Base-by-base conservation (phyloP, 164 flowering plant species). In the Nymphaea thermarum region DNA sequence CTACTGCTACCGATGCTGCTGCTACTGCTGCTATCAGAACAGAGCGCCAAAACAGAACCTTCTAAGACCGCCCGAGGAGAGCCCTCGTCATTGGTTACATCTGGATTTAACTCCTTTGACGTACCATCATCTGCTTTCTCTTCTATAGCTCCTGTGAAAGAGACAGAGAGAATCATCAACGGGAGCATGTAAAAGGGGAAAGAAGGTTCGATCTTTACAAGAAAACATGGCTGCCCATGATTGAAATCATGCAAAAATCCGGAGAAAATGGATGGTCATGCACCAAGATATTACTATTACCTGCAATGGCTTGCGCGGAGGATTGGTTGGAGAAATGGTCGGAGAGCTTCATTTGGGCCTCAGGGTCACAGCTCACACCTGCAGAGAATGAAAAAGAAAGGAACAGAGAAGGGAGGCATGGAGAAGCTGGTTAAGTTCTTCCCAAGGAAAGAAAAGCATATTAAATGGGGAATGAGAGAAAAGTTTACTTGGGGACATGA, bases 11-110 rank as follows among this genome's bases (percentile, higher is more conserved):
- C 72, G 66, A 12, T 42, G 60, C 81, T 73, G 68, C 79, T 74
- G 66, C 79, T 79, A 73, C 81, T 77, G 43, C 81, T 80, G 68
- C 67, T 67, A 63, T 88, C 86, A 1, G 83, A 84, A 42, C 77
- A 85, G 3, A 73, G 59, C 4, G 84, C 80, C 41, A 64, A 5
- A 45, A 82, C 43, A 1, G 82, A 82, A 61, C 75, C 75, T 63
- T 88, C 91, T 55, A 88, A 57, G 3, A 88, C 88, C 4, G 86
- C 80, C 71, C 90, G 77, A 12, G 95, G 95, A 1, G 95, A 88
- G 8, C 67, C 45, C 16, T 62, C 60, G 11, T 47, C 55, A 47
- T 47, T 47, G 55, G 55, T 47, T 7, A 12, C 12, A 47, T 47
- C 55, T 47, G 55, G 12, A 47, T 47, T 47, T 7, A 47, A 47